Conservation (phyloP, 306 rosid genomes). For the Neltuma alba region DNA sequence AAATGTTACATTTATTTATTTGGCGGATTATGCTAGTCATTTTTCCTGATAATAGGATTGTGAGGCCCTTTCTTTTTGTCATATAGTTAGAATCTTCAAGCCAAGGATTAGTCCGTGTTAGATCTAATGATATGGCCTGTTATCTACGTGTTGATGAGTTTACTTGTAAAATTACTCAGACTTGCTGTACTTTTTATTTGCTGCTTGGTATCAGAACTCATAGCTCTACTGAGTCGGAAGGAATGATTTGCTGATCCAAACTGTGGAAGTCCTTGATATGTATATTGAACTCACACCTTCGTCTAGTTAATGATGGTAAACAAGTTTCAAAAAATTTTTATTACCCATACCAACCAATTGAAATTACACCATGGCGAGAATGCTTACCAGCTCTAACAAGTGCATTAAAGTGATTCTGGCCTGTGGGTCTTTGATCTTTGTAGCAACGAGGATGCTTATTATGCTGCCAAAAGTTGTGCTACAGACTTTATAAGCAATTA, state of each 20-base stretch:
- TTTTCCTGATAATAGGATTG: not conserved
- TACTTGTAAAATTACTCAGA: not conserved
- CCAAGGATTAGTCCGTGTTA: not conserved
- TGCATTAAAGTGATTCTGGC: not conserved
- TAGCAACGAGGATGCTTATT: not conserved
- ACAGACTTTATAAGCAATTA: not conserved
- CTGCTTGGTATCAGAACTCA: not conserved
- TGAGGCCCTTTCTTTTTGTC: not conserved
- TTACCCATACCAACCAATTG: not conserved
- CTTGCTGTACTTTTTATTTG: not conserved
- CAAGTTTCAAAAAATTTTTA: not conserved
- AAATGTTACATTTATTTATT: not conserved
- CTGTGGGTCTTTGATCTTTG: not conserved
- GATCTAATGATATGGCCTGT: not conserved
- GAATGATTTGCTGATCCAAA: not conserved
- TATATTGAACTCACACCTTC: not conserved
- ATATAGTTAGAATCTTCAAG: not conserved
- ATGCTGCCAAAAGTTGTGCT: not conserved
- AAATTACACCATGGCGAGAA: not conserved
- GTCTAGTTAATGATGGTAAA: not conserved
- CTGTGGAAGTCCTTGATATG: not conserved
- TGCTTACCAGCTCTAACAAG: not conserved
- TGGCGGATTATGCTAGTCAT: not conserved
- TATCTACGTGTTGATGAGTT: not conserved
- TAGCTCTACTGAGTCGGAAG: slow-evolving; percentile 3